Conservation (phyloP, 768 basidiomycete species). For the Ephemerocybe angulata region DNA sequence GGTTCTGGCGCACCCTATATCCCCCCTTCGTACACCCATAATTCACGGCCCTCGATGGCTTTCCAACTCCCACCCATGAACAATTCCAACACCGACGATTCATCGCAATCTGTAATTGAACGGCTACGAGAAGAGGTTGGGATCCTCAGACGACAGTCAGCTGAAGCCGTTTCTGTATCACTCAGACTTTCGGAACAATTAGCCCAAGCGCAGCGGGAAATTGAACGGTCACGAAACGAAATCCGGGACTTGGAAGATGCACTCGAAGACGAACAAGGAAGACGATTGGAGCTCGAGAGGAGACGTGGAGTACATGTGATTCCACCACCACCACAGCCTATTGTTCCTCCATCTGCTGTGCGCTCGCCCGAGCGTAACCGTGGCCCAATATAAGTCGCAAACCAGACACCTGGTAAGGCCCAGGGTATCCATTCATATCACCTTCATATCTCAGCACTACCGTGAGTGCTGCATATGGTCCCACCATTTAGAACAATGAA, state of each 20-base stretch:
- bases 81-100: neutral
- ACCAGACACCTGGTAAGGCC: no score
- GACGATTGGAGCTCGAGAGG: conserved; percentile 55
- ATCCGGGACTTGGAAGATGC: conserved; percentile 53
- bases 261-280: conserved; percentile 54
- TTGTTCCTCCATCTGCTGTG: no score
- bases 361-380: no score
- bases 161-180: conserved; percentile 64
- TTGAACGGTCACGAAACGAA: conserved; percentile 49
- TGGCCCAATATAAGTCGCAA: no score
- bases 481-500: no score
- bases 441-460: no score
- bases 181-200: conserved; percentile 67
- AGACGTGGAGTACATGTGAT: conserved; percentile 26
- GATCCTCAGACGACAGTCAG: conserved; percentile 59
- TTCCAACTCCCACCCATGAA: conserved; percentile 42
- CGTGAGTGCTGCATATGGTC: no score
- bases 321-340: no score
- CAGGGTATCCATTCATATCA: no score
- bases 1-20: conserved; percentile 28
- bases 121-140: conserved; percentile 65
- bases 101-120: conserved; percentile 50
- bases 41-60: conserved; percentile 24
- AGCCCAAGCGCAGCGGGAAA: conserved; percentile 60
- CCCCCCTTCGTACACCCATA: conserved; percentile 22